Base-by-base conservation (phyloP, 2,329 filamentous ascomycete genomes). In the Fusarium denticulatum region DNA sequence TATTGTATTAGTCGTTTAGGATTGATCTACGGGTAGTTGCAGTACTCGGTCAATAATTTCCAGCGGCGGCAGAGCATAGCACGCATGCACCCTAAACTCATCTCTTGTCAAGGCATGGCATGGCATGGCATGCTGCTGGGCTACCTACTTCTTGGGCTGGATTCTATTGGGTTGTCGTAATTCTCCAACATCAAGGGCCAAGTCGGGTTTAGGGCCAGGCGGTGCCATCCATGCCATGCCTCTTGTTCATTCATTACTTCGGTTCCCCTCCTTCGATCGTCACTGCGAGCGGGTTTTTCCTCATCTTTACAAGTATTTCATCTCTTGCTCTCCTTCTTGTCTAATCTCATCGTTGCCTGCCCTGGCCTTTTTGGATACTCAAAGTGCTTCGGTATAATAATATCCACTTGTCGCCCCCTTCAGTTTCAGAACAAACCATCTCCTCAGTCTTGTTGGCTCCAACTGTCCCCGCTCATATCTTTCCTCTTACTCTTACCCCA, bases 401-500 rank as follows among this genome's bases (percentile, higher is more conserved):
- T 43, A 65, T 32, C 50, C 45, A 34, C 32, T 22, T 39, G 24
- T 26, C 28, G 11, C 47, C 52, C 46, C 18, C 53, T 49, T 36
- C 20, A 59, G 32, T 47, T 56, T 61, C 36, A 55, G 55, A 40
- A 40, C 34, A 55, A 55, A 40, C 36, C 36, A 37, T 37, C 10
- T 37, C 36, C 15, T 34, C 32, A 34, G 14, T 34, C 34, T 60
- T 64, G 57, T n/a, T 28, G 28, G 68, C 69, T 45, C 59, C 64
- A 68, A 64, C 69, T 69, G 69, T 64, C 72, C 64, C 72, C 68
- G 57, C 71, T 68, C 75, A 68, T 77, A 79, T 76, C 75, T 79
- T 69, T 66, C 24, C 69, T 72, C 67, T 77, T 69, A 36, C 66
- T 73, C 71, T 76, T 76, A 69, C 76, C 74, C 76, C 76, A 74